These are phyloP conservation scores for Albatrellus ellisii DNA, from an alignment of 768 basidiomycete species.

Conservation along the genomic window DNA sequence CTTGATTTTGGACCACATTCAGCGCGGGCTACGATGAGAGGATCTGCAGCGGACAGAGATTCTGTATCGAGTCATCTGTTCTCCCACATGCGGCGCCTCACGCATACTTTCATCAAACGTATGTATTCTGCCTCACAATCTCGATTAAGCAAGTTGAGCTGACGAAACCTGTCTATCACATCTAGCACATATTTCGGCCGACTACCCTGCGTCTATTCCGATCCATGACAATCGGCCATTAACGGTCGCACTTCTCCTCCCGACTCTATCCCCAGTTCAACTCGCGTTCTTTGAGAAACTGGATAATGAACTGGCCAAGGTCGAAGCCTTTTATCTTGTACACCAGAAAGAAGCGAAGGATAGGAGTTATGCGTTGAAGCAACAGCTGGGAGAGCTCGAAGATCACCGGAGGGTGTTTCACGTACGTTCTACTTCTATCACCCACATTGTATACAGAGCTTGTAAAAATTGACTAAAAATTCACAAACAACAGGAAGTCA, in stretches of 20 bases:
- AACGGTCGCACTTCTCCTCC: constrained; percentile 28
- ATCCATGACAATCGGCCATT: constrained; percentile 4
- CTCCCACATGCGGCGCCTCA: too few species aligned
- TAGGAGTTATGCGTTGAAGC: constrained; percentile 21
- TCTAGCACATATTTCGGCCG: background rate
- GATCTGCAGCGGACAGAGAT: too few species aligned
- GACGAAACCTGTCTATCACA: too few species aligned
- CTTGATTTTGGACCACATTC: too few species aligned
- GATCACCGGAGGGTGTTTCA: constrained; percentile 8
- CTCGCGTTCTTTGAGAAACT: constrained; percentile 63
- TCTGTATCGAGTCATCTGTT: too few species aligned
- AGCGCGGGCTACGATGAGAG: too few species aligned
- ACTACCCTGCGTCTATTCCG: background rate
- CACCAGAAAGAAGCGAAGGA: constrained; percentile 50
- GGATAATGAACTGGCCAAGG: constrained; percentile 71
- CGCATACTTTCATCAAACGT: background rate
- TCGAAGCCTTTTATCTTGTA: constrained; percentile 70
- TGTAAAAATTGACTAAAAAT: too few species aligned
- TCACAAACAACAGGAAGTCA: too few species aligned
- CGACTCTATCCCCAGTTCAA: constrained; percentile 46
- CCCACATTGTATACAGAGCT: too few species aligned
- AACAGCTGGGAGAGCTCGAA: constrained; percentile 9
- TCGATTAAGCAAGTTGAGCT: background rate
- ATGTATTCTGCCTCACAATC: background rate
- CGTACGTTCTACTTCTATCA: background rate